Conservation (phyloP, 2,329 filamentous ascomycete genomes). For the Simplicillium aogashimaense region DNA sequence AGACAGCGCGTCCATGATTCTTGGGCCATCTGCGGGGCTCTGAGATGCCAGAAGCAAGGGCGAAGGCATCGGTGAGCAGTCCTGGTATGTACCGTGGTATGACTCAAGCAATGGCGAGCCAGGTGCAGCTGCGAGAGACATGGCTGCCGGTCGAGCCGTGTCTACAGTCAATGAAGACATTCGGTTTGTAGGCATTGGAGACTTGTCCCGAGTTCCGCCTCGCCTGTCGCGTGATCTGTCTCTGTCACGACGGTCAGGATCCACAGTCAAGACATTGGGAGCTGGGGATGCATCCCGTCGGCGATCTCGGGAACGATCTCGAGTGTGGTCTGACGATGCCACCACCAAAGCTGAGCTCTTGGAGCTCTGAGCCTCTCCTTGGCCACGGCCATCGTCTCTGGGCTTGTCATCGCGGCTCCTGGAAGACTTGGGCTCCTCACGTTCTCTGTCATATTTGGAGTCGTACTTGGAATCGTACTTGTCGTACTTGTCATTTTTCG, state of each 20-base stretch:
- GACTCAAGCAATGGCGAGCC: constrained; percentile 82
- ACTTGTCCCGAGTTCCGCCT: constrained; percentile 27
- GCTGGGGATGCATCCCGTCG: constrained; percentile 18
- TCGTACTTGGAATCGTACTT: background rate
- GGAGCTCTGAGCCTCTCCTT: constrained; percentile 25
- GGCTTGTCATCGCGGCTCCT: constrained; percentile 3
- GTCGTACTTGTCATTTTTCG: background rate
- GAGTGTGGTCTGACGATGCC: constrained; percentile 25
- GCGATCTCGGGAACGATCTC: constrained; percentile 22
- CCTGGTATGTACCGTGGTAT: constrained; percentile 89
- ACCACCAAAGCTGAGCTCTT: constrained; percentile 30
- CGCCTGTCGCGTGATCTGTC: constrained; percentile 20
- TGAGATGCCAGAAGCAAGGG: constrained; percentile 51
- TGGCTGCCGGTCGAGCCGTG: constrained; percentile 26
- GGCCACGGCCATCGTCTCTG: background rate
- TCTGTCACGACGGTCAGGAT: constrained; percentile 7
- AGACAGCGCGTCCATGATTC: constrained; percentile 38
- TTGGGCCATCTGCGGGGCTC: constrained; percentile 37
- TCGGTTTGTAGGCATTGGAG: constrained; percentile 35
- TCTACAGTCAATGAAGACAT: constrained; percentile 45
- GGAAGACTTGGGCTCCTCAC: background rate
- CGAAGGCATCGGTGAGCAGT: constrained; percentile 88
- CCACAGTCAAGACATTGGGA: constrained; percentile 12
- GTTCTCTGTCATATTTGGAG: background rate
- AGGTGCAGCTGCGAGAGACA: constrained; percentile 50